These are phyloP conservation scores for Pichia sp. DNA, from an alignment of 1,139 yeast species.

Conservation along the genomic window DNA sequence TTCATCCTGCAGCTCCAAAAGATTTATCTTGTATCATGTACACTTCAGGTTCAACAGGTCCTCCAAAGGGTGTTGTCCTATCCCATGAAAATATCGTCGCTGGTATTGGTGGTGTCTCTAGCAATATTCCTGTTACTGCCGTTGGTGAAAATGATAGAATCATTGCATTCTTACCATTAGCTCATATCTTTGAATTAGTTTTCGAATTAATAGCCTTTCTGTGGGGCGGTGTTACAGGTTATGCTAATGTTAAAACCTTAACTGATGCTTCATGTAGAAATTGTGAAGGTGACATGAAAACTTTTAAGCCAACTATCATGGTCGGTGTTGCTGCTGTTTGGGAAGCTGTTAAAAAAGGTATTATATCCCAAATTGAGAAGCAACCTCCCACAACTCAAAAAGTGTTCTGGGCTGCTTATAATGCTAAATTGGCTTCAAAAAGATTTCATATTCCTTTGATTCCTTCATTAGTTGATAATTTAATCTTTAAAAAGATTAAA, in stretches of 20 bases:
- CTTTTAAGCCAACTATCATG: conserved; percentile 88
- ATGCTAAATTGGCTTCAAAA: conserved; percentile 57
- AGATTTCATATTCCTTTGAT: conserved; percentile 75
- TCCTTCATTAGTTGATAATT: conserved; percentile 51
- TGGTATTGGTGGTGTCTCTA: conserved; percentile 76
- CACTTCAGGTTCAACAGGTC: conserved; percentile 97
- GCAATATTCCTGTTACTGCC: conserved; percentile 49
- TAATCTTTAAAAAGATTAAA: conserved; percentile 81
- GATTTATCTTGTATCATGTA: conserved; percentile 92
- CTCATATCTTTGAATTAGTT: conserved; percentile 89
- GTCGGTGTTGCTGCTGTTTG: conserved; percentile 99
- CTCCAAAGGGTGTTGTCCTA: conserved; percentile 93
- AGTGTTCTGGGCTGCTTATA: conserved; percentile 84
- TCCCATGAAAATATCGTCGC: conserved; percentile 72
- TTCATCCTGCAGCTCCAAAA: conserved; percentile 56
- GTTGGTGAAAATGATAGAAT: conserved; percentile 58
- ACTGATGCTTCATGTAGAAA: conserved; percentile 76
- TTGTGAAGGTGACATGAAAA: conserved; percentile 82
- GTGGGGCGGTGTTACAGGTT: conserved; percentile 91
- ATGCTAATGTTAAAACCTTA: conserved; percentile 88
- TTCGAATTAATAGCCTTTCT: conserved; percentile 73
- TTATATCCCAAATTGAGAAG: conserved; percentile 63
- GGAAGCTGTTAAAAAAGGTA: conserved; percentile 95
- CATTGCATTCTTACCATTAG: conserved; percentile 87
- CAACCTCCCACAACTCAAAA: conserved; percentile 66